Base-by-base conservation (phyloP, 140 eudicot species). In the Stevia rebaudiana region DNA sequence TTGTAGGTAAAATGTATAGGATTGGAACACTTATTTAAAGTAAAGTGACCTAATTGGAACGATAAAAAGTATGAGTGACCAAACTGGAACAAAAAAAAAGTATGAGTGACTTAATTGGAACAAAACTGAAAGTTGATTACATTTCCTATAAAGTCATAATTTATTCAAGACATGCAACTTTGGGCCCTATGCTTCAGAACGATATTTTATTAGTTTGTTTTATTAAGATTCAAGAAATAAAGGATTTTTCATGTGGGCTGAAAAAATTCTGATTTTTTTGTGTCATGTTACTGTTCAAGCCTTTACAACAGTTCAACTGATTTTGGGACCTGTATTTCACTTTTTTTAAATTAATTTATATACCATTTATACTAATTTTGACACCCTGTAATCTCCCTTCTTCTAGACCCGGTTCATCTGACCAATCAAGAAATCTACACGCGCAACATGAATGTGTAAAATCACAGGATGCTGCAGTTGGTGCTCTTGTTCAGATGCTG, bases 381-480 rank as follows among this genome's bases (percentile, higher is more conserved):
- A 63, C 66, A 9, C 42, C 12, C 10, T 57, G 39, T 25, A 28
- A 31, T 69, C 48, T 64, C 13, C 10, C 81, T 28, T 4, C 33
- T 4, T 4, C 2, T 4, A 88, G 96, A 61, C 87, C 85, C 42
- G 73, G 77, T 48, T 88, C 94, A 36, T 85, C 79, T 30, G 86
- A 88, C 78, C 78, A 57, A 72, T 60, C 69, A 65, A 74, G 82
- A 67, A 76, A 74, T 15, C 70, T 52, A 23, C 60, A 78, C 39
- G 69, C 63, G 9, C 79, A 62, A 18, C 67, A 54, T 39, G 94
- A 78, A 51, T 75, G 68, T 2, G 76, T 73, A 24, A 86, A 77
- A 75, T 86, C 97, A 30, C 87, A 86, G 68, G 97, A 84, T 50
- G 87, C 90, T 53, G 95, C 89, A 22, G 96, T 87, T 43, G 95